Evolutionary conservation across 345 rosid species (phyloP).

Genomic region (Melastoma malabathricum): DNA sequence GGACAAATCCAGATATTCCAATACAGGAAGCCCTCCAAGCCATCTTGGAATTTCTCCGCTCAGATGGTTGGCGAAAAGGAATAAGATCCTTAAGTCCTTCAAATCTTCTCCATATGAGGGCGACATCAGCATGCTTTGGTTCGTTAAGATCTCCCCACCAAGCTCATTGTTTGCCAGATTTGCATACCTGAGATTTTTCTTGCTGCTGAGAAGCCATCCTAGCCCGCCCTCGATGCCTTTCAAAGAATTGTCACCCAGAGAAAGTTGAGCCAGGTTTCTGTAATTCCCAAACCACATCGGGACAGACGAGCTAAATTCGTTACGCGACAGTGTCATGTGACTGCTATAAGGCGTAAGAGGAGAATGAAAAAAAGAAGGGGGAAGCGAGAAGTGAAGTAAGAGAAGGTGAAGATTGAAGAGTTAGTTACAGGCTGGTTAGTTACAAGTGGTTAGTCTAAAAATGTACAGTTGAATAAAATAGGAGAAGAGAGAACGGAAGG

Average conservation of each 20-base stretch:
- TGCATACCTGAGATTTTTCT: background rate
- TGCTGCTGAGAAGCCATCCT: background rate
- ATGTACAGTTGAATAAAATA: no score
- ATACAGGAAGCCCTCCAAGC: no score
- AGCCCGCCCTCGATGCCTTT: conserved; percentile 1
- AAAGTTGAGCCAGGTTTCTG: background rate
- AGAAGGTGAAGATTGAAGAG: no score
- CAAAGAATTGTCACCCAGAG: background rate
- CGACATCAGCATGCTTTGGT: background rate
- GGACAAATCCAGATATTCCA: no score
- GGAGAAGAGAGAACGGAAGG: no score
- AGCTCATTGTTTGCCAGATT: rapidly evolving
- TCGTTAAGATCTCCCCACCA: background rate
- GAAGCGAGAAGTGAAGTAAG: no score
- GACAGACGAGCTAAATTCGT: background rate
- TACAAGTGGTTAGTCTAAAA: no score
- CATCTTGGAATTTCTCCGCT: background rate
- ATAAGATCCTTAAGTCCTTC: background rate
- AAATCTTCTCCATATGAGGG: rapidly evolving
- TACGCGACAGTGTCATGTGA: background rate
- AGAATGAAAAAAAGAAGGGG: no score
- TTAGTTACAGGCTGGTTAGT: no score
- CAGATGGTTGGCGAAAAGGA: no score
- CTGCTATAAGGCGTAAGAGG: no score
- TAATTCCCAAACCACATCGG: background rate